Conservation (phyloP, 2,329 filamentous ascomycete species). For the Aurifilum marmelostoma region DNA sequence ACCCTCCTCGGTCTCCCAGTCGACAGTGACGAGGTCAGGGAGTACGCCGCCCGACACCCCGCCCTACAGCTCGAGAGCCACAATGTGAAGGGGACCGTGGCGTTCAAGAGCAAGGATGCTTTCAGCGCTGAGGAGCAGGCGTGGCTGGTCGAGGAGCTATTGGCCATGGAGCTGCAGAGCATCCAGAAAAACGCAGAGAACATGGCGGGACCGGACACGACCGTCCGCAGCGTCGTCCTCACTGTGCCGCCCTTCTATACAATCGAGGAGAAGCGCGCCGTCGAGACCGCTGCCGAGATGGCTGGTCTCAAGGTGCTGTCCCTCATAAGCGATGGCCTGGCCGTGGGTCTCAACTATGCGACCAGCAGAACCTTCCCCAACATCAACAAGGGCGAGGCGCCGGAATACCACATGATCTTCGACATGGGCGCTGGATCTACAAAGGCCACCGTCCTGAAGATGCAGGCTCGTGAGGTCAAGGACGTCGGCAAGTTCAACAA, state of each 20-base stretch:
- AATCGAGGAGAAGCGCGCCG: conserved; percentile 82
- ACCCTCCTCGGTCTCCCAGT: conserved; percentile 76
- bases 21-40: conserved; percentile 63
- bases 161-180: conserved; percentile 95
- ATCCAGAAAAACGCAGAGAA: conserved; percentile 86
- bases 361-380: conserved; percentile 88
- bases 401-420: conserved; percentile 91
- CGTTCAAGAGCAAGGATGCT: conserved; percentile 75
- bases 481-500: conserved; percentile 94
- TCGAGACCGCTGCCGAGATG: conserved; percentile 82
- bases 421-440: conserved; percentile 98
- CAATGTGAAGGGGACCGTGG: conserved; percentile 67
- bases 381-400: conserved; percentile 78
- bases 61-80: conserved; percentile 70
- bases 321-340: conserved; percentile 85
- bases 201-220: conserved; percentile 74
- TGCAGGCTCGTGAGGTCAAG: conserved; percentile 88
- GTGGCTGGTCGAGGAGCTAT: conserved; percentile 85
- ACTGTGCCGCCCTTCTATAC: conserved; percentile 92
- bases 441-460: conserved; percentile 85
- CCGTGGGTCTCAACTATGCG: conserved; percentile 94
- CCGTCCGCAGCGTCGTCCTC: conserved; percentile 81
- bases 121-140: conserved; percentile 65
- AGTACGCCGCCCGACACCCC: conserved; percentile 78
- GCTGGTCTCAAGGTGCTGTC: conserved; percentile 85